Evolutionary conservation across 2,329 filamentous ascomycete species (phyloP).

Genomic region (Penicillium griseofulvum): DNA sequence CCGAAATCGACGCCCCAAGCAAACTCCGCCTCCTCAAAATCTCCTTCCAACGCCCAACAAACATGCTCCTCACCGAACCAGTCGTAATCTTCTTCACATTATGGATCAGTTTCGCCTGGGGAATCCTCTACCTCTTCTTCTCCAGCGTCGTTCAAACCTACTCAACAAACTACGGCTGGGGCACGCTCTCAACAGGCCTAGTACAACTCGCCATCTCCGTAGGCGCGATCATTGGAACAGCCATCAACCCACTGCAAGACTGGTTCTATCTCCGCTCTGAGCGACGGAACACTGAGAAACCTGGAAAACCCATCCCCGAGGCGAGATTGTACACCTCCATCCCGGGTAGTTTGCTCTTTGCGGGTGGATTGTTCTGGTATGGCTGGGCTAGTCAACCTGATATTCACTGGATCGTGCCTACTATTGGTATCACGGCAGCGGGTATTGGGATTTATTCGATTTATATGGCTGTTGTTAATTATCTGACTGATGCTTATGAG

Average conservation of each 20-base stretch:
- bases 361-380: conserved; percentile 38
- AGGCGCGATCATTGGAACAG: conserved; percentile 43
- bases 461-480: conserved; percentile 50
- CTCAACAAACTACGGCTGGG: conserved; percentile 38
- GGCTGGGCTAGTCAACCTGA: conserved; percentile 32
- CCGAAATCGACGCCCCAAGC: conserved; percentile 20
- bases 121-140: conserved; percentile 46
- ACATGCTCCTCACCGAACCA: conserved; percentile 44
- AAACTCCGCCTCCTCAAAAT: conserved; percentile 30
- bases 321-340: conserved; percentile 45
- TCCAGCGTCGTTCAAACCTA: conserved; percentile 43
- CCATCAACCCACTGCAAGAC: conserved; percentile 42
- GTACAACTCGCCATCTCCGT: conserved; percentile 44
- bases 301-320: conserved; percentile 44
- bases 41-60: conserved; percentile 41
- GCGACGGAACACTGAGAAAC: conserved; percentile 32
- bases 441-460: conserved; percentile 46
- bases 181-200: conserved; percentile 34
- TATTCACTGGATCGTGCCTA: conserved; percentile 37
- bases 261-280: conserved; percentile 27
- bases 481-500: conserved; percentile 50
- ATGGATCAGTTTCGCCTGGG: conserved; percentile 47
- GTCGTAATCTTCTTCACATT: conserved; percentile 46
- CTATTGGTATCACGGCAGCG: conserved; percentile 33
- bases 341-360: conserved; percentile 39